These are phyloP conservation scores for maize (Zea mays) DNA, from an alignment of 176 grass and related monocot species.

Conservation along the genomic window Zm-B73-REFERENCE-NAM-5.0 NC_050100.1:76172501-76173000, in stretches of 20 bases:
- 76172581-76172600: constrained; percentile 20
- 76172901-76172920: neutral
- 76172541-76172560: neutral
- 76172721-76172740: neutral
- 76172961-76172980: no score
- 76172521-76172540: constrained; percentile 4
- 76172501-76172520: neutral
- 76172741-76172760: neutral
- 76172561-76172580: neutral
- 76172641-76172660: neutral
- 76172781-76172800: neutral
- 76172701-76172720: neutral
- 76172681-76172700: neutral
- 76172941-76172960: no score
- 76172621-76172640: neutral
- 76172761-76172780: neutral
- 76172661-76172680: neutral
- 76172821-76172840: constrained; percentile 2
- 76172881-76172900: neutral
- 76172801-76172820: neutral
- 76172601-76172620: neutral
- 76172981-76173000: no score
- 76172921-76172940: neutral
- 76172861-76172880: constrained; percentile 6
- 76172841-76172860: neutral